Percentiles rank a stretch among this genome's conserved stretches.
These are phyloP conservation scores for Ophiostoma populinum DNA, from an alignment of 2,329 filamentous ascomycete species.

Conservation along the genomic window DNA sequence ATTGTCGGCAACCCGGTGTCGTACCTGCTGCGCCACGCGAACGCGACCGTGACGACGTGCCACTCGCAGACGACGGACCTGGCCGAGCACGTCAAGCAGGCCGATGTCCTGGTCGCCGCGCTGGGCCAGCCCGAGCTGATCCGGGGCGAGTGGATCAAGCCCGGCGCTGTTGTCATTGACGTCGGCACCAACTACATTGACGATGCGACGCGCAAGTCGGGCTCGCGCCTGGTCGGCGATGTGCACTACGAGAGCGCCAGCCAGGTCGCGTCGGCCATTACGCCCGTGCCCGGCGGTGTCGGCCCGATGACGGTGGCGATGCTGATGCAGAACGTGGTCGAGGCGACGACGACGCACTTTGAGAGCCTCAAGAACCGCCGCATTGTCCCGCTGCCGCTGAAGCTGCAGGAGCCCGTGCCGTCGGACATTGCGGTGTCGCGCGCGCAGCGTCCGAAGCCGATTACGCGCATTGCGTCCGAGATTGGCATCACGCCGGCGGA, in stretches of 20 bases:
- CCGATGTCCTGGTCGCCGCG: constrained; percentile 81
- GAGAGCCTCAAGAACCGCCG: constrained; percentile 66
- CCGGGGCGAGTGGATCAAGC: constrained; percentile 90
- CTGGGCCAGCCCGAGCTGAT: constrained; percentile 80
- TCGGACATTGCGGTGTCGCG: constrained; percentile 89
- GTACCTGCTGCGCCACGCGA: constrained; percentile 84
- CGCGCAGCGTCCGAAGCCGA: constrained; percentile 78
- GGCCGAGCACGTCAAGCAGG: constrained; percentile 56
- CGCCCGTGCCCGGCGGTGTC: constrained; percentile 89
- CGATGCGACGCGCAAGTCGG: constrained; percentile 79
- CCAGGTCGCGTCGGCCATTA: constrained; percentile 81
- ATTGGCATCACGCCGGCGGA: constrained; percentile 78
- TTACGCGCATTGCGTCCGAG: constrained; percentile 70
- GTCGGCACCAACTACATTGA: constrained; percentile 94
- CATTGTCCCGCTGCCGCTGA: constrained; percentile 69
- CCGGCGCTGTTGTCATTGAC: constrained; percentile 88
- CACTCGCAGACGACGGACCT: constrained; percentile 74
- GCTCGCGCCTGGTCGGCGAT: constrained; percentile 81
- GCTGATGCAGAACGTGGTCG: constrained; percentile 89
- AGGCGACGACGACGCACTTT: constrained; percentile 66
- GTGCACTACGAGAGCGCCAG: constrained; percentile 78
- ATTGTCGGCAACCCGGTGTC: constrained; percentile 96
- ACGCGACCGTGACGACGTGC: constrained; percentile 92
- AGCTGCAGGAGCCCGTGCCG: constrained; percentile 65
- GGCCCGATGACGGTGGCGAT: constrained; percentile 99